These are phyloP conservation scores for Andrographis paniculata DNA, from an alignment of 305 asterid genomes.

Conservation along the genomic window DNA sequence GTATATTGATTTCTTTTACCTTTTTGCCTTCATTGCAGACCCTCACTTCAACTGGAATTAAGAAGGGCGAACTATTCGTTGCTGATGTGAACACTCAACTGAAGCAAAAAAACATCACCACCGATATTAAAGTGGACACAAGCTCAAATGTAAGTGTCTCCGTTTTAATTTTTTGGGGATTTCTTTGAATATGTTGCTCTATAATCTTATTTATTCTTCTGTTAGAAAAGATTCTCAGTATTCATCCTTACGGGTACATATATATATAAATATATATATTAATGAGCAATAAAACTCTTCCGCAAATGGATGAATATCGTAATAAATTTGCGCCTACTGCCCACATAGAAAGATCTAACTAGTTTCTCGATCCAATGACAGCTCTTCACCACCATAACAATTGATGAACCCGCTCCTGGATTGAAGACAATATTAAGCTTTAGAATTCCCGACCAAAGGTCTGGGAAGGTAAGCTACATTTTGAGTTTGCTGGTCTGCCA, in stretches of 20 bases:
- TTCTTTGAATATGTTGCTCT: background rate
- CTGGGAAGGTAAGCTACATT: conserved; percentile 73
- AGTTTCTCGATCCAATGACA: conserved; percentile 15
- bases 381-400: conserved; percentile 47
- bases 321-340: conserved; percentile 10
- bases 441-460: conserved; percentile 56
- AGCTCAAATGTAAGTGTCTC: conserved; percentile 47
- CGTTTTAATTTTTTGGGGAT: too few relatives aligned
- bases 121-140: conserved; percentile 86
- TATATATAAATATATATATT: too few relatives aligned
- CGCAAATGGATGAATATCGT: too few relatives aligned
- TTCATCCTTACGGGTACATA: background rate
- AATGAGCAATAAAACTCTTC: too few relatives aligned
- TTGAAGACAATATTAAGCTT: conserved; percentile 51
- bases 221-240: too few relatives aligned
- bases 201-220: background rate
- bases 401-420: conserved; percentile 60
- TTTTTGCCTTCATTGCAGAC: conserved; percentile 27
- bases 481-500: too few relatives aligned
- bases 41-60: conserved; percentile 63
- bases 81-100: conserved; percentile 75
- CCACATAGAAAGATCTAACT: conserved; percentile 7
- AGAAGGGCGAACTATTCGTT: conserved; percentile 59
- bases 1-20: too few relatives aligned
- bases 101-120: conserved; percentile 77